Percentiles rank a stretch among this genome's conserved stretches.
phyloP scores from a whole-genome alignment of 2,329 filamentous ascomycete species.

The Pestalotiopsis sp. region DNA sequence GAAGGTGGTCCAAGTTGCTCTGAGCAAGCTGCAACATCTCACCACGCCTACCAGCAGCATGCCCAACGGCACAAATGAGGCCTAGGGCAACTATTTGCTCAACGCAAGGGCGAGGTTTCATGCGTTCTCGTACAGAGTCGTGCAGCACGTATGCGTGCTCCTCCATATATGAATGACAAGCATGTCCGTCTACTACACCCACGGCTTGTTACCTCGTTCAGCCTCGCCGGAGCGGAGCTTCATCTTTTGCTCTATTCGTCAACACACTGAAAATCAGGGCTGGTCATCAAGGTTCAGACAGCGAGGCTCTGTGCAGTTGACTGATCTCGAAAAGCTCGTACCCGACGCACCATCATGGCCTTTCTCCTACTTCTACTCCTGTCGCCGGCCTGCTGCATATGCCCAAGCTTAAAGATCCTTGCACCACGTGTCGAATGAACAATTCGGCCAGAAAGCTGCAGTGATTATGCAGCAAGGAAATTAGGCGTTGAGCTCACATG shows the following conservation, averaged over 20 bases:
- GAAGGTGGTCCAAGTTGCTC: conserved; percentile 69
- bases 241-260: not conserved
- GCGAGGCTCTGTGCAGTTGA: not conserved
- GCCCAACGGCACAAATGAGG: conserved; percentile 18
- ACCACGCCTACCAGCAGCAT: conserved; percentile 22
- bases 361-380: not conserved
- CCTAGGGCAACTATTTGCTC: not conserved
- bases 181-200: not conserved
- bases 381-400: conserved; percentile 4
- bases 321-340: not conserved
- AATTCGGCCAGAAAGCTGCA: conserved; percentile 1
- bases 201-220: not conserved
- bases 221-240: not conserved
- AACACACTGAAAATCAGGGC: not conserved
- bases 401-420: not conserved
- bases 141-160: not conserved
- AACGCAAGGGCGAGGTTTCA: not conserved
- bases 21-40: conserved; percentile 49
- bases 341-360: not conserved
- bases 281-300: not conserved
- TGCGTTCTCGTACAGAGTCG: not conserved
- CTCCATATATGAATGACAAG: not conserved
- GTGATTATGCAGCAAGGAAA: not conserved
- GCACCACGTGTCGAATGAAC: conserved; percentile 5
- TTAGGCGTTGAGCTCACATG: not conserved